phyloP scores from a whole-genome alignment of 495 filamentous ascomycete genomes.

The Penicillium fimorum region DNA sequence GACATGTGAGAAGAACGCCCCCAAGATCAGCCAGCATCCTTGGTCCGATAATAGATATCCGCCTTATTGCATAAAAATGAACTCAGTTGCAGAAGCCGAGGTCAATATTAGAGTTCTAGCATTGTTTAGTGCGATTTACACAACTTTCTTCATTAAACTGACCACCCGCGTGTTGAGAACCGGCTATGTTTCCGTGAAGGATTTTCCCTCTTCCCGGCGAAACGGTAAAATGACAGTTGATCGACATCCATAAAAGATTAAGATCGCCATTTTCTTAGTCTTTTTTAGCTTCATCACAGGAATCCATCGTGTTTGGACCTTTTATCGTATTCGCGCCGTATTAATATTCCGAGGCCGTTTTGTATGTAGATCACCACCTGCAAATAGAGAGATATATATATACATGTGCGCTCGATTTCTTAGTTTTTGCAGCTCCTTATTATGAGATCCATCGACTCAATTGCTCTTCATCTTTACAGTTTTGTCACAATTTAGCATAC shows the following conservation, averaged over 20 bases:
- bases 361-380: background rate
- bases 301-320: background rate
- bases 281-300: background rate
- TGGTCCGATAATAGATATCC: background rate
- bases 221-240: background rate
- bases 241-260: background rate
- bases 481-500: background rate
- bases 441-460: background rate
- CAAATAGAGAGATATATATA: background rate
- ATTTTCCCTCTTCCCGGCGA: background rate
- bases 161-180: background rate
- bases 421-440: background rate
- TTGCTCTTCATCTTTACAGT: background rate
- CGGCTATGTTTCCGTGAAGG: background rate
- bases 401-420: background rate
- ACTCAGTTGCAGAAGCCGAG: background rate
- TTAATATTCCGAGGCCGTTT: background rate
- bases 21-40: no score
- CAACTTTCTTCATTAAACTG: background rate
- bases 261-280: background rate
- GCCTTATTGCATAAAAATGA: background rate
- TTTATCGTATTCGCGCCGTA: slow-evolving; percentile 7
- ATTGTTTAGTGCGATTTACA: background rate
- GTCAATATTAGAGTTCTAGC: background rate
- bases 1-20: no score